Conservation (phyloP, 1,284 basidiomycete genomes). For the Ceratorhiza oryzae-sativae region DNA sequence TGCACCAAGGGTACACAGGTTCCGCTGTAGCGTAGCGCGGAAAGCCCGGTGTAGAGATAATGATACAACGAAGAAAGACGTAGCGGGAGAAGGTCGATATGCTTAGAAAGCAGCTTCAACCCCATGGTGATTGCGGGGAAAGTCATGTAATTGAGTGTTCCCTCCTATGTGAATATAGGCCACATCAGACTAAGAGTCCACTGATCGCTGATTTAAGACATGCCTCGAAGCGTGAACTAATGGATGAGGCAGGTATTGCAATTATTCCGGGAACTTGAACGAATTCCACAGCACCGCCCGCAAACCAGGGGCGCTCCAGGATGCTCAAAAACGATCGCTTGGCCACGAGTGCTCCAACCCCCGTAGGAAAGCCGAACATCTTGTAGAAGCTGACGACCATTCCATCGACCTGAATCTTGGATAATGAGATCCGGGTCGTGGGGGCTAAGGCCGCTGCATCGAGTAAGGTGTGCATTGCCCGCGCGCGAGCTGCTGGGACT, state of each 20-base stretch:
- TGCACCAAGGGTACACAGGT: constrained; percentile 65
- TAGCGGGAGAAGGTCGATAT: constrained; percentile 76
- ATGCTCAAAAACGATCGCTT: constrained; percentile 68
- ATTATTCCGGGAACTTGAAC: constrained; percentile 78
- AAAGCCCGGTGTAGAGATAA: constrained; percentile 61
- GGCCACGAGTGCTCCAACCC: constrained; percentile 78
- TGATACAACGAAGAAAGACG: constrained; percentile 69
- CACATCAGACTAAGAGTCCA: constrained; percentile 38
- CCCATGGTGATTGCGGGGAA: constrained; percentile 78
- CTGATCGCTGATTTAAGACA: constrained; percentile 42
- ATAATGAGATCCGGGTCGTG: constrained; percentile 69
- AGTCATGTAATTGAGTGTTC: constrained; percentile 80
- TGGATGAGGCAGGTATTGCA: constrained; percentile 64
- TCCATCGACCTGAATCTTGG: constrained; percentile 72
- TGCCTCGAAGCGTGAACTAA: constrained; percentile 80
- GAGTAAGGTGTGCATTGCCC: constrained; percentile 75
- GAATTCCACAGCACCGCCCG: constrained; percentile 80
- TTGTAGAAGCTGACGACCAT: constrained; percentile 88
- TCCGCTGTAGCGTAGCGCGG: constrained; percentile 63
- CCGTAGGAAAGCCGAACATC: constrained; percentile 88
- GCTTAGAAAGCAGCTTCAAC: constrained; percentile 73
- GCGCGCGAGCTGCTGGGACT: constrained; percentile 56
- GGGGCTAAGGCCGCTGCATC: constrained; percentile 82
- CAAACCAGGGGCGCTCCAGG: constrained; percentile 77
- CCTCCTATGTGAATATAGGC: constrained; percentile 60